Conservation (phyloP, 1,139 yeast species). For the Candida anutae region DNA sequence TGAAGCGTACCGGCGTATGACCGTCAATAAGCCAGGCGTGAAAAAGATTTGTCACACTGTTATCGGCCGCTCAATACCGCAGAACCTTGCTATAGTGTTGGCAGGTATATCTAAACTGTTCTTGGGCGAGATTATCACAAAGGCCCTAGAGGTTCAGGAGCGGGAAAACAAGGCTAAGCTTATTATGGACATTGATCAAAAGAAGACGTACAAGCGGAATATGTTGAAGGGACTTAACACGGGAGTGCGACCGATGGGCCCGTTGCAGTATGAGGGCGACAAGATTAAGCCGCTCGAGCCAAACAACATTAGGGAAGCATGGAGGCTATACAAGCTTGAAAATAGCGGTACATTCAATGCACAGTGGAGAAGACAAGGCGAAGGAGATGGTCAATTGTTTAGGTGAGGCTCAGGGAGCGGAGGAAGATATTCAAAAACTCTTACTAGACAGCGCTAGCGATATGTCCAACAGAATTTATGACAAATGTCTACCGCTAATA, state of each 20-base stretch:
- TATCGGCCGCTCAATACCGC: conserved; percentile 77
- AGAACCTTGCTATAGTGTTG: conserved; percentile 70
- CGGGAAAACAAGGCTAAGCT: conserved; percentile 42
- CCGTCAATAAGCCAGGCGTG: conserved; percentile 70
- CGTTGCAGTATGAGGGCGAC: conserved; percentile 34
- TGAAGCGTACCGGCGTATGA: conserved; percentile 80
- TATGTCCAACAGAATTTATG: no score
- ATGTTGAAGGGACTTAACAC: conserved; percentile 20
- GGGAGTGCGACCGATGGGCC: conserved; percentile 24
- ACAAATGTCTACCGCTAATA: no score
- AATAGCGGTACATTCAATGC: conserved; percentile 57
- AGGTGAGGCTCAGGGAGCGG: no score
- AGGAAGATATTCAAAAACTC: no score
- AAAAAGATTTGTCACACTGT: conserved; percentile 76
- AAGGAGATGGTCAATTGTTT: conserved; percentile 60
- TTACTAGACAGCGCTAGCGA: no score
- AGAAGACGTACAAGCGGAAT: conserved; percentile 25
- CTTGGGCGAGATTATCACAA: conserved; percentile 80
- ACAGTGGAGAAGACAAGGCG: conserved; percentile 69
- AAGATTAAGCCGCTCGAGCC: conserved; percentile 61
- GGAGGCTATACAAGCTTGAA: conserved; percentile 66
- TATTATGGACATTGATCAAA: conserved; percentile 28
- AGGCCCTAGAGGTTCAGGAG: conserved; percentile 63
- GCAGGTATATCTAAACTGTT: conserved; percentile 87
- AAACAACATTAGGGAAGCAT: conserved; percentile 82